A percentile compares a stretch with the other conserved stretches of the same genome.
These are phyloP conservation scores for Pyrrhoderma noxium DNA, from an alignment of 1,284 basidiomycete species.

Conservation along the genomic window DNA sequence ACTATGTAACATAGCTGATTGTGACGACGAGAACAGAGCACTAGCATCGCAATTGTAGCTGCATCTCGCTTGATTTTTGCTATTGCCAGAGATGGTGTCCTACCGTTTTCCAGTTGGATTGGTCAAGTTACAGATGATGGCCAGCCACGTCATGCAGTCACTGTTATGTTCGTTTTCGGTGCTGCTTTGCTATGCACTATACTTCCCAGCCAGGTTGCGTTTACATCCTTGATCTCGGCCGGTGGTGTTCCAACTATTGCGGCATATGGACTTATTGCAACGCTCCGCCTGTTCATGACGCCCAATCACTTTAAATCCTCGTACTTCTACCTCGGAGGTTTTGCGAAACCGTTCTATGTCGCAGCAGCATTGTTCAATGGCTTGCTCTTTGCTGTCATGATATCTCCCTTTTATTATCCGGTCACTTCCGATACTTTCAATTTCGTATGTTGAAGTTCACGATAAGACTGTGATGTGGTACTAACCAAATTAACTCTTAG, in stretches of 20 bases:
- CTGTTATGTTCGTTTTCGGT: slow-evolving; percentile 72
- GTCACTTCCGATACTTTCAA: slow-evolving; percentile 69
- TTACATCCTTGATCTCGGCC: slow-evolving; percentile 78
- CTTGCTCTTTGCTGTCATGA: slow-evolving; percentile 60
- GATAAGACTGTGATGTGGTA: slow-evolving; percentile 1
- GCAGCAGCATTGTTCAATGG: slow-evolving; percentile 64
- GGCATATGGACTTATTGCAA: slow-evolving; percentile 71
- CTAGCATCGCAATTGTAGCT: slow-evolving; percentile 76
- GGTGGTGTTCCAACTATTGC: slow-evolving; percentile 77
- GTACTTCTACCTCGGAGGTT: slow-evolving; percentile 61
- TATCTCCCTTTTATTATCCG: slow-evolving; percentile 68
- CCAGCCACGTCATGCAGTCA: slow-evolving; percentile 76
- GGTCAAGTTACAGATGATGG: slow-evolving; percentile 59
- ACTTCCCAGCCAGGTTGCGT: slow-evolving; percentile 78
- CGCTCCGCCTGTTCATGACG: slow-evolving; percentile 66
- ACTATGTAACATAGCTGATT: not conserved
- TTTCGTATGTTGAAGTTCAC: slow-evolving; percentile 46
- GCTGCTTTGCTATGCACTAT: slow-evolving; percentile 73
- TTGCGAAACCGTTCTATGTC: slow-evolving; percentile 60
- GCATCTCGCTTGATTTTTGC: slow-evolving; percentile 81
- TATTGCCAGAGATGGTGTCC: slow-evolving; percentile 80
- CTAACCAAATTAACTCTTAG: slow-evolving; percentile 30
- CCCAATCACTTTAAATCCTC: slow-evolving; percentile 67
- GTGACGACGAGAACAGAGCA: slow-evolving; percentile 46
- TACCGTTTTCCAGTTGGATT: slow-evolving; percentile 77